phyloP scores from a whole-genome alignment of 1,139 yeast genomes.

The Lizanozyma gosingica region DNA sequence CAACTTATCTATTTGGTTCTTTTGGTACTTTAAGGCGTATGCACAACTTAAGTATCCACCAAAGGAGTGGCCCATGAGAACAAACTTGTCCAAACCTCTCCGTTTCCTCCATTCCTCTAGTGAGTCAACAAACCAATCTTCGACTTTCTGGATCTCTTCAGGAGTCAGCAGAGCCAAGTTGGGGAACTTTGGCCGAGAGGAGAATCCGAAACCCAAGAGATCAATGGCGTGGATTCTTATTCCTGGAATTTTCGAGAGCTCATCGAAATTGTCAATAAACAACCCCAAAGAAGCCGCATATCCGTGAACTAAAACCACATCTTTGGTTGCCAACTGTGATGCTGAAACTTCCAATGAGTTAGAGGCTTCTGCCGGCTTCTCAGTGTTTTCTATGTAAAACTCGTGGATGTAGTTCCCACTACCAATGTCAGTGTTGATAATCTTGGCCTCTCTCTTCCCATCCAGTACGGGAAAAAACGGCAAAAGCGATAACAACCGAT shows the following conservation, averaged over 20 bases:
- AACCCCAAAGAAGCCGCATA: constrained; percentile 41
- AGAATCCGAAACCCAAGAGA: constrained; percentile 36
- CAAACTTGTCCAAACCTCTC: constrained; percentile 49
- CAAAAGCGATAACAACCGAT: constrained; percentile 24
- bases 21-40: constrained; percentile 56
- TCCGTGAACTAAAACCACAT: constrained; percentile 37
- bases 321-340: constrained; percentile 13
- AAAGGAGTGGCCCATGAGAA: constrained; percentile 82
- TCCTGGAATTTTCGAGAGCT: constrained; percentile 32
- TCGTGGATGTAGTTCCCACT: constrained; percentile 41
- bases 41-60: constrained; percentile 85
- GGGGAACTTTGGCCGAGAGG: constrained; percentile 35
- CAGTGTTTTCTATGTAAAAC: constrained; percentile 35
- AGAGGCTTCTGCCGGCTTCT: constrained; percentile 9
- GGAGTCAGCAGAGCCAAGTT: constrained; percentile 11
- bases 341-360: constrained; percentile 1
- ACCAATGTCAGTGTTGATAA: constrained; percentile 18
- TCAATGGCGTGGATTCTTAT: constrained; percentile 38
- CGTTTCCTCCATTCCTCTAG: constrained; percentile 76
- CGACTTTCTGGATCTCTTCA: constrained; percentile 39
- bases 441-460: constrained; percentile 23
- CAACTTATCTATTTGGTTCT: constrained; percentile 27
- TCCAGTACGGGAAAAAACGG: constrained; percentile 36
- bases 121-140: constrained; percentile 69
- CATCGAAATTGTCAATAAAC: constrained; percentile 32